These are phyloP conservation scores for Amyloporia xantha DNA, from an alignment of 768 basidiomycete species.

Conservation along the genomic window DNA sequence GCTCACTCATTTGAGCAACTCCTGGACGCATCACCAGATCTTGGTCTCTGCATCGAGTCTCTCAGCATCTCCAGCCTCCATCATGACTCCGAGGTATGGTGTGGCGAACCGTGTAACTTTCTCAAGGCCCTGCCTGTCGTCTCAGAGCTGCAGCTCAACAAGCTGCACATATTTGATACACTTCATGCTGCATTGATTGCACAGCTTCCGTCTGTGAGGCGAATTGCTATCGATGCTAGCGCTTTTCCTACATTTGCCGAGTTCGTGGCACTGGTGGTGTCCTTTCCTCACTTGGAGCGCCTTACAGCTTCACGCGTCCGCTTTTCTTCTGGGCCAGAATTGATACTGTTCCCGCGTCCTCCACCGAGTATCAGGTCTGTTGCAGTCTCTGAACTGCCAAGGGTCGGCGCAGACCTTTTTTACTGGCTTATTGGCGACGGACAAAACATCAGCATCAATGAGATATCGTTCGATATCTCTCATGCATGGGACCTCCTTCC, in stretches of 20 bases:
- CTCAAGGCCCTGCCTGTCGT: conserved; percentile 7
- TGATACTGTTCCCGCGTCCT: no score
- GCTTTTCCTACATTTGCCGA: neutral
- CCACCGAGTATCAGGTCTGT: no score
- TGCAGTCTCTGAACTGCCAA: no score
- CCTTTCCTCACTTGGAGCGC: neutral
- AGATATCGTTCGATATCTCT: neutral
- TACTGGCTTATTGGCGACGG: neutral
- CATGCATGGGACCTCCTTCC: neutral
- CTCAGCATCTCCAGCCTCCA: neutral
- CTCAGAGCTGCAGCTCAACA: neutral
- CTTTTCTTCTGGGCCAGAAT: no score
- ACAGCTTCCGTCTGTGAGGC: neutral
- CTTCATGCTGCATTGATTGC: neutral
- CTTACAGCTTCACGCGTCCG: neutral
- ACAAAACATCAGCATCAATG: neutral
- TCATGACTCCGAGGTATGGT: neutral
- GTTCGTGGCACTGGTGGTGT: neutral
- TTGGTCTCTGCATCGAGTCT: conserved; percentile 5
- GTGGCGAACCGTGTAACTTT: neutral
- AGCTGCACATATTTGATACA: neutral
- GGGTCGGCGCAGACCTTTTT: neutral
- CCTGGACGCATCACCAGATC: conserved; percentile 1
- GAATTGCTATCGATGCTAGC: neutral
- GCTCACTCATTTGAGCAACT: neutral